phyloP scores from a whole-genome alignment of 2,329 filamentous ascomycete genomes.

The Ophiocordyceps camponoti-rufipedis region DNA sequence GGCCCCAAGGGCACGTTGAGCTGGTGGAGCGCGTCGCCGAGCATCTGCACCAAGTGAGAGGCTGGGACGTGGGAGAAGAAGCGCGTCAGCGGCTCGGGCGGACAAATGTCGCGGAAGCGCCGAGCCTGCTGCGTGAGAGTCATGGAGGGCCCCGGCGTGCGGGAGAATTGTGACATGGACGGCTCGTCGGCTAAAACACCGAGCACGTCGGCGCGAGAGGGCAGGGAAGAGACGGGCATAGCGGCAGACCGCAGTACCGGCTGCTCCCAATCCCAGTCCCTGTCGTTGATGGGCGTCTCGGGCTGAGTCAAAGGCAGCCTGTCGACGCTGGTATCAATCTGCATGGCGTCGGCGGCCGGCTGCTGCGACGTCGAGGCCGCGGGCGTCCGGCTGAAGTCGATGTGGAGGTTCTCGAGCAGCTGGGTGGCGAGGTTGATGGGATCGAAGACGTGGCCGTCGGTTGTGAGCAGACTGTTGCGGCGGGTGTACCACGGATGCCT shows the following conservation, averaged over 20 bases:
- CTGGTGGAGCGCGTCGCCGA: slow-evolving; percentile 66
- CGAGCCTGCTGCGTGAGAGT: slow-evolving; percentile 79
- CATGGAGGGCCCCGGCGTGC: slow-evolving; percentile 59
- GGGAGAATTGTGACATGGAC: slow-evolving; percentile 69
- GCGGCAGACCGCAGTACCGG: slow-evolving; percentile 39
- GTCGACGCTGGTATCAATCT: slow-evolving; percentile 38
- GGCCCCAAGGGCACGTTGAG: slow-evolving; percentile 61
- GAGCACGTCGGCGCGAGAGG: slow-evolving; percentile 20
- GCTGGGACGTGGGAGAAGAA: slow-evolving; percentile 78
- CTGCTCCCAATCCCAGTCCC: slow-evolving; percentile 75
- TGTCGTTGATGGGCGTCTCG: slow-evolving; percentile 55
- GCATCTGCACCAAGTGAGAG: slow-evolving; percentile 56
- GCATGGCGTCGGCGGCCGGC: slow-evolving; percentile 39
- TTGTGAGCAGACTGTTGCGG: slow-evolving; percentile 55
- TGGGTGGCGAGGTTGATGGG: slow-evolving; percentile 76
- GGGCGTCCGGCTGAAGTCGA: slow-evolving; percentile 63
- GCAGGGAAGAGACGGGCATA: slow-evolving; percentile 17
- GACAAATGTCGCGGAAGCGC: slow-evolving; percentile 79
- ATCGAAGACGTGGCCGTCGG: slow-evolving; percentile 58
- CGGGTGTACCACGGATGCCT: slow-evolving; percentile 91
- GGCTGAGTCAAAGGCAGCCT: slow-evolving; percentile 71
- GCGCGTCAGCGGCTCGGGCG: slow-evolving; percentile 68
- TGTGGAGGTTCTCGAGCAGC: slow-evolving; percentile 81
- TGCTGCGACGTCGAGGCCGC: slow-evolving; percentile 29
- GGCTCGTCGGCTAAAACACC: slow-evolving; percentile 71